phyloP scores from a whole-genome alignment of 352 stramenopile genomes.

The Globisporangium yorkense region DNA sequence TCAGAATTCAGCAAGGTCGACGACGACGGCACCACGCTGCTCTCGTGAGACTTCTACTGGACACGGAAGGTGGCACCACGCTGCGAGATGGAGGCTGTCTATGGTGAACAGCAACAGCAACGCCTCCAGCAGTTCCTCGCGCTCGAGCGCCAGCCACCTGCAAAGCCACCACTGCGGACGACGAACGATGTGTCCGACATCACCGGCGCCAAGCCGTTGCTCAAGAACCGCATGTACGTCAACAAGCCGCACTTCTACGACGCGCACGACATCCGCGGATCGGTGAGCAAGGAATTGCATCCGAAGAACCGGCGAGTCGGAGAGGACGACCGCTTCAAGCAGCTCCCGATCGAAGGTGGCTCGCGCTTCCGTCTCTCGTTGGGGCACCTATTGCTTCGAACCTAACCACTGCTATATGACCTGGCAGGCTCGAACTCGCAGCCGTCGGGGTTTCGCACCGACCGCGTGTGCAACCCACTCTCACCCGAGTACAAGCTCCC shows the following conservation, averaged over 20 bases:
- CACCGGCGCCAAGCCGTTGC: constrained; percentile 29
- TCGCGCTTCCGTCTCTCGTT: too few species aligned
- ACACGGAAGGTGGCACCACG: too few species aligned
- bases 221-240: constrained; percentile 57
- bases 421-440: constrained; percentile 23
- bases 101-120: constrained; percentile 26
- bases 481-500: constrained; percentile 56
- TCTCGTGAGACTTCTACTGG: too few species aligned
- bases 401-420: too few species aligned
- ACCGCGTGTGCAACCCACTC: constrained; percentile 60
- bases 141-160: constrained; percentile 20
- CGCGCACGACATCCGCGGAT: constrained; percentile 50
- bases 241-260: constrained; percentile 71
- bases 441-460: constrained; percentile 50
- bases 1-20: too few species aligned
- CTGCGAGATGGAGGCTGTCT: too few species aligned
- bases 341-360: constrained; percentile 67
- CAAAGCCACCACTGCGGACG: constrained; percentile 26
- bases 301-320: constrained; percentile 38
- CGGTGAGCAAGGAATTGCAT: constrained; percentile 54
- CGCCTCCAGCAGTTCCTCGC: constrained; percentile 41
- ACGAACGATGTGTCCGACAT: constrained; percentile 76
- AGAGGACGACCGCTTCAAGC: constrained; percentile 55
- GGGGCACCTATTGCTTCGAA: too few species aligned
- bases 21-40: too few species aligned